These are phyloP conservation scores for Ophiostoma ulmi DNA, from an alignment of 2,329 filamentous ascomycete species.

Conservation along the genomic window DNA sequence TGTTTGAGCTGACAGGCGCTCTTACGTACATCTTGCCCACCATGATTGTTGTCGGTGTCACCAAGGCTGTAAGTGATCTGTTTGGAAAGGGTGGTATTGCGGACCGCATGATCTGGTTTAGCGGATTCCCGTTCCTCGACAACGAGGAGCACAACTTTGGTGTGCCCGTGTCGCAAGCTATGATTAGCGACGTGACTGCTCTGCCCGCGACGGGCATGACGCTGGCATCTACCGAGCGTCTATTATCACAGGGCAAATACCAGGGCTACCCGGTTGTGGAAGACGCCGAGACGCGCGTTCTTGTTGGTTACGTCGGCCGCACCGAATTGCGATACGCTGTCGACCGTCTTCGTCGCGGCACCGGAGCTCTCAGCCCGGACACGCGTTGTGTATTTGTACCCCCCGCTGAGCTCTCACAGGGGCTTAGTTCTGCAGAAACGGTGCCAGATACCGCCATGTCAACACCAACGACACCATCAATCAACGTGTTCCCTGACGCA, in stretches of 20 bases:
- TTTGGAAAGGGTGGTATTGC: conserved; percentile 97
- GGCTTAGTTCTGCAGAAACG: conserved; percentile 6
- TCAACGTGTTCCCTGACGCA: neutral
- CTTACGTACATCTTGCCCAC: conserved; percentile 94
- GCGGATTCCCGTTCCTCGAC: conserved; percentile 92
- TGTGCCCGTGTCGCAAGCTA: conserved; percentile 83
- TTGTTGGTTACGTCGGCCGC: conserved; percentile 87
- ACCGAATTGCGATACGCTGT: conserved; percentile 90
- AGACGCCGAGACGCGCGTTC: conserved; percentile 60
- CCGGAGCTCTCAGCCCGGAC: conserved; percentile 54
- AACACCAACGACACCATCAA: conserved; percentile 8
- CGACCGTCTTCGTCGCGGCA: conserved; percentile 67
- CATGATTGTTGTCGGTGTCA: conserved; percentile 98
- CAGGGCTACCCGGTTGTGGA: conserved; percentile 93
- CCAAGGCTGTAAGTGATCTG: conserved; percentile 83
- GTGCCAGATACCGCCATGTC: conserved; percentile 44
- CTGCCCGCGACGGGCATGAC: conserved; percentile 70
- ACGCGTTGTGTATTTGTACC: conserved; percentile 71
- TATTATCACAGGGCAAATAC: conserved; percentile 73
- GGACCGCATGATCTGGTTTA: conserved; percentile 98
- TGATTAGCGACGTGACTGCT: conserved; percentile 71
- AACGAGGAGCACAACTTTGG: conserved; percentile 98
- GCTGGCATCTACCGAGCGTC: conserved; percentile 68
- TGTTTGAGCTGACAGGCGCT: conserved; percentile 98
- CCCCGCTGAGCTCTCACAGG: conserved; percentile 31